Conservation (phyloP, 352 stramenopile genomes). For the Phytophthora uliginosa region DNA sequence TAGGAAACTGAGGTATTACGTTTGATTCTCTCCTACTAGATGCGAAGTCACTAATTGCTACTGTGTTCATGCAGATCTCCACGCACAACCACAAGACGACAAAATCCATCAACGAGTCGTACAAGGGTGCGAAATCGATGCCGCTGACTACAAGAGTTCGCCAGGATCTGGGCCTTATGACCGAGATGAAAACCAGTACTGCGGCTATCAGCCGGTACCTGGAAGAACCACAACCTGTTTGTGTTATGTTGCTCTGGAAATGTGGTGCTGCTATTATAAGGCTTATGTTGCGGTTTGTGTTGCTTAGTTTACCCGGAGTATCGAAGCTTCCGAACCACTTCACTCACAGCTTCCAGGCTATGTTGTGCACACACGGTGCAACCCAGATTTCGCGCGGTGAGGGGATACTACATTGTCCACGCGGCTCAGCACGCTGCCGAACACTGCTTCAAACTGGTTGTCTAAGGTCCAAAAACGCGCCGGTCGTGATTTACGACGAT, state of each 20-base stretch:
- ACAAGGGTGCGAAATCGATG: not conserved
- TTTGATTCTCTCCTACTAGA: not conserved
- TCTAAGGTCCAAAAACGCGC: too few species aligned
- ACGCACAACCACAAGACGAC: conserved; percentile 3
- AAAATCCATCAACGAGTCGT: not conserved
- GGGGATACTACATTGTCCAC: too few species aligned
- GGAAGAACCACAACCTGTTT: not conserved
- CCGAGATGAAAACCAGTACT: conserved; percentile 6
- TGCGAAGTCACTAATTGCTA: too few species aligned
- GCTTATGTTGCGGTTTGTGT: not conserved
- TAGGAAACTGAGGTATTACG: not conserved
- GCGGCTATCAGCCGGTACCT: conserved; percentile 10
- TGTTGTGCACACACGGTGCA: not conserved
- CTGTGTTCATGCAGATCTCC: not conserved
- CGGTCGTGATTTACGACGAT: too few species aligned
- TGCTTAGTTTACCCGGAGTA: not conserved
- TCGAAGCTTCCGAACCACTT: not conserved
- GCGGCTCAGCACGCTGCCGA: too few species aligned
- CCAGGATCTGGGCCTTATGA: not conserved
- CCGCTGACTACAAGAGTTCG: not conserved
- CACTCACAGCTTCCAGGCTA: not conserved
- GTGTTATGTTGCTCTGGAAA: not conserved
- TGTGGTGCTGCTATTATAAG: not conserved
- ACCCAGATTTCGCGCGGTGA: not conserved
- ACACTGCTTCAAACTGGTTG: too few species aligned